Evolutionary conservation across 352 stramenopile species (phyloP).

Genomic region (Peronospora belbahrii): DNA sequence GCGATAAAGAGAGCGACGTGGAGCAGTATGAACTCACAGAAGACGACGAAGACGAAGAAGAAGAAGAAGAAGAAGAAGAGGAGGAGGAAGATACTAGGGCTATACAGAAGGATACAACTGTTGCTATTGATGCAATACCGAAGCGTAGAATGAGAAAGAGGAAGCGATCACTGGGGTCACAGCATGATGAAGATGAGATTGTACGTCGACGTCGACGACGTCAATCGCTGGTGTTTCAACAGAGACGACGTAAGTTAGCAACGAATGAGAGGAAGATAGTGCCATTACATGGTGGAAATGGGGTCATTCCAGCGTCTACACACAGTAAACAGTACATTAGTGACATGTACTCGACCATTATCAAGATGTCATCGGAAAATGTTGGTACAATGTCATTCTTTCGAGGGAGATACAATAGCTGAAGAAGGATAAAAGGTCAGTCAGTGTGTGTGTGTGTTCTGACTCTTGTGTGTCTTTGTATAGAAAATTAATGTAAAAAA

Average conservation of each 20-base stretch:
- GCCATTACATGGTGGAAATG: not conserved
- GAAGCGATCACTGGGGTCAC: slow-evolving; percentile 39
- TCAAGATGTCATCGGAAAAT: slow-evolving; percentile 90
- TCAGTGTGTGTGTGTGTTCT: not conserved
- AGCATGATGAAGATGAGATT: slow-evolving; percentile 67
- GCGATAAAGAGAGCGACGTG: slow-evolving; percentile 23
- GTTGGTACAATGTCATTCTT: slow-evolving; percentile 26
- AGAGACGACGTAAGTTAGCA: slow-evolving; percentile 63
- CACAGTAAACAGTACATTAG: slow-evolving; percentile 76
- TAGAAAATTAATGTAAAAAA: slow-evolving; percentile 97
- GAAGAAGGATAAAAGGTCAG: no score
- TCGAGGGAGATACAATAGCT: not conserved
- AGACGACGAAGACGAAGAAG: slow-evolving; percentile 8
- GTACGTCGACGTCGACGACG: slow-evolving; percentile 45
- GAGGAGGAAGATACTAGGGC: no score
- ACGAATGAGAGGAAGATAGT: slow-evolving; percentile 27
- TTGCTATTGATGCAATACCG: no score
- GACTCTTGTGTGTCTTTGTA: not conserved
- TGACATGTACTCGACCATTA: slow-evolving; percentile 89
- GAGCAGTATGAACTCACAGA: slow-evolving; percentile 26
- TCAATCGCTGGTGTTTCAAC: slow-evolving; percentile 63
- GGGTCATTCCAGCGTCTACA: slow-evolving; percentile 3
- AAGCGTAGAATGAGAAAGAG: slow-evolving; percentile 38
- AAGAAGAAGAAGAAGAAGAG: slow-evolving; percentile 20
- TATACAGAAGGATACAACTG: no score